phyloP scores from a whole-genome alignment of 768 basidiomycete species.

The Leccinum longicurvipes region DNA sequence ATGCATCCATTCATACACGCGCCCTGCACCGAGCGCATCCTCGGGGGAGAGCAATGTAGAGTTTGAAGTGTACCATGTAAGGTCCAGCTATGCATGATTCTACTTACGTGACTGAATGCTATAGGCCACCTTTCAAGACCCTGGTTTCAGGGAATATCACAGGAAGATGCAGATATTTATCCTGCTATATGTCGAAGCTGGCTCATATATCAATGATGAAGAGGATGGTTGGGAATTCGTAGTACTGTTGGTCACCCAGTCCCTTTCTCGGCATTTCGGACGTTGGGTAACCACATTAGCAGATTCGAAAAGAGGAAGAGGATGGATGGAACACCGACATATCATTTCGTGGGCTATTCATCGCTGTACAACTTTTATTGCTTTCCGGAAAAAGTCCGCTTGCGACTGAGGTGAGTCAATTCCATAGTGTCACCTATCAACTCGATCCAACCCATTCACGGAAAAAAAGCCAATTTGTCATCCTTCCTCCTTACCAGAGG shows the following conservation, averaged over 20 bases:
- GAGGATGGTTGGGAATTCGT: conserved; percentile 95
- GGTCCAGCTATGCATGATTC: conserved; percentile 25
- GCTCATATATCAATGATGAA: conserved; percentile 91
- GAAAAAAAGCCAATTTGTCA: conserved; percentile 88
- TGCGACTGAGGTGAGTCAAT: conserved; percentile 72
- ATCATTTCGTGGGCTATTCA: conserved; percentile 94
- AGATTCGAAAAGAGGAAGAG: conserved; percentile 86
- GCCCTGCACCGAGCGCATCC: conserved; percentile 43
- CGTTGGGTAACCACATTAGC: conserved; percentile 5
- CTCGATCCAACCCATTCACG: neutral
- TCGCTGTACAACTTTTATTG: conserved; percentile 95
- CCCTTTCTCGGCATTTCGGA: neutral
- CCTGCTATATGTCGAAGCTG: conserved; percentile 91
- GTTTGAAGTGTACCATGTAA: conserved; percentile 89
- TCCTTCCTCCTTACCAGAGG: conserved; percentile 85
- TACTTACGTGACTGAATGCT: conserved; percentile 2
- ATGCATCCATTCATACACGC: conserved; percentile 72
- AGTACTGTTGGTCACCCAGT: conserved; percentile 57
- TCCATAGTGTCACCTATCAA: neutral
- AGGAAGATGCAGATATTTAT: conserved; percentile 93
- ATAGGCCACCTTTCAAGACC: conserved; percentile 79
- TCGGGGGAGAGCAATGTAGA: conserved; percentile 58
- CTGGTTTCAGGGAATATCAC: conserved; percentile 90
- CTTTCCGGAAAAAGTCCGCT: conserved; percentile 85
- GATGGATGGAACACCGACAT: conserved; percentile 52